These are phyloP conservation scores for Parvularia atlantis DNA, from an alignment of 78 protist species.

Conservation along the genomic window DNA sequence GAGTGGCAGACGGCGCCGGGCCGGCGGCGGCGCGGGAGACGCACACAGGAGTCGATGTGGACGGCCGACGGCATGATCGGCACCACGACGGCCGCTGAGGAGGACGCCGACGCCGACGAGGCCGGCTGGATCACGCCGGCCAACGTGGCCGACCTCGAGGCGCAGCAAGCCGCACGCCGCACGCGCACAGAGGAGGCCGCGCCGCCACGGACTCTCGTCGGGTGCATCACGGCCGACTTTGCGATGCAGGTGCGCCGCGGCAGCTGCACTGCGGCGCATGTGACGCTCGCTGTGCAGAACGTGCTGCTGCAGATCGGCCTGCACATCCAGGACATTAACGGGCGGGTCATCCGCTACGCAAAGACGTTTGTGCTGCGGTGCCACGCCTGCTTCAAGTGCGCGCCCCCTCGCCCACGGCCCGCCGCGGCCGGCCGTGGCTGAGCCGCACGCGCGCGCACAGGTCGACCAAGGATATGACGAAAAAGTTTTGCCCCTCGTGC, in stretches of 20 bases:
- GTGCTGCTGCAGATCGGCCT: conserved; percentile 69
- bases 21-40: no score
- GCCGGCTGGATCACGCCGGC: conserved; percentile 78
- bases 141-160: conserved; percentile 22
- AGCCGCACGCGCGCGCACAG: conserved; percentile 4
- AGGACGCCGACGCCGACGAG: conserved; percentile 46
- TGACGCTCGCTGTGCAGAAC: conserved; percentile 25
- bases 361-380: conserved; percentile 65
- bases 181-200: background rate
- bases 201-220: conserved; percentile 25
- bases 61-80: conserved; percentile 10
- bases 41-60: conserved; percentile 6
- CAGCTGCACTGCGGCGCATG: background rate
- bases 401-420: background rate
- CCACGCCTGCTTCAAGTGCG: conserved; percentile 62
- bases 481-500: conserved; percentile 48
- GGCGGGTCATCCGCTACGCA: conserved; percentile 47
- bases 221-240: conserved; percentile 71
- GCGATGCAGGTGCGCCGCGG: conserved; percentile 48
- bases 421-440: background rate
- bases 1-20: no score
- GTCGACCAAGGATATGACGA: conserved; percentile 24
- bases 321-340: conserved; percentile 46
- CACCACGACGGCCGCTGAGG: conserved; percentile 10
- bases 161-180: background rate